phyloP scores from a whole-genome alignment of 345 rosid species.

The Ceriops zippeliana region DNA sequence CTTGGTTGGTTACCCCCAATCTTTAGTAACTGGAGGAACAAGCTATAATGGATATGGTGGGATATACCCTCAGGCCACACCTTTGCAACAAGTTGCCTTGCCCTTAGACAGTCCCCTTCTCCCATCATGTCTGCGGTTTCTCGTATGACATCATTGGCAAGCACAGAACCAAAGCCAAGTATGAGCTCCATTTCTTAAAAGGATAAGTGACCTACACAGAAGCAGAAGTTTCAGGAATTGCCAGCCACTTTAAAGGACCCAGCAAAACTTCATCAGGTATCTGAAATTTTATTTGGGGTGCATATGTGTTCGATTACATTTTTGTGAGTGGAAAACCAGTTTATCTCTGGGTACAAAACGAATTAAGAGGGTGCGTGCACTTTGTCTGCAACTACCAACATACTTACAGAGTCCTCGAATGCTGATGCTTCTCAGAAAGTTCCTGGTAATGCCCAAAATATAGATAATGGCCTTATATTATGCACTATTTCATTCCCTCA shows the following conservation, averaged over 20 bases:
- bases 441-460: not conserved
- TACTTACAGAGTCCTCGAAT: no score
- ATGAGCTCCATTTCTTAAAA: slow-evolving; percentile 35
- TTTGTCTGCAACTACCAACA: no score
- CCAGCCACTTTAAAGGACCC: slow-evolving; percentile 46
- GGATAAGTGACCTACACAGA: slow-evolving; percentile 50
- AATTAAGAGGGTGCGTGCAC: no score
- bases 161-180: slow-evolving; percentile 27
- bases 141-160: slow-evolving; percentile 34
- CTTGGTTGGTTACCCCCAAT: slow-evolving; percentile 46
- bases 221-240: slow-evolving; percentile 82
- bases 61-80: slow-evolving; percentile 89
- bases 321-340: no score
- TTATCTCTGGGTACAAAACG: no score
- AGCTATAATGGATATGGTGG: slow-evolving; percentile 86
- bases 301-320: no score
- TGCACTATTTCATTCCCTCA: not conserved
- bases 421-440: not conserved
- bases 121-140: slow-evolving; percentile 40
- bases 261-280: slow-evolving; percentile 61
- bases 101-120: slow-evolving; percentile 68
- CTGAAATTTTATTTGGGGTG: no score
- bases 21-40: slow-evolving; percentile 56
- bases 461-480: not conserved
- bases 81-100: slow-evolving; percentile 86